Percentiles rank a stretch among this genome's conserved stretches.
Evolutionary conservation across 345 rosid species (phyloP).

Genomic region (Clarkia xantiana): DNA sequence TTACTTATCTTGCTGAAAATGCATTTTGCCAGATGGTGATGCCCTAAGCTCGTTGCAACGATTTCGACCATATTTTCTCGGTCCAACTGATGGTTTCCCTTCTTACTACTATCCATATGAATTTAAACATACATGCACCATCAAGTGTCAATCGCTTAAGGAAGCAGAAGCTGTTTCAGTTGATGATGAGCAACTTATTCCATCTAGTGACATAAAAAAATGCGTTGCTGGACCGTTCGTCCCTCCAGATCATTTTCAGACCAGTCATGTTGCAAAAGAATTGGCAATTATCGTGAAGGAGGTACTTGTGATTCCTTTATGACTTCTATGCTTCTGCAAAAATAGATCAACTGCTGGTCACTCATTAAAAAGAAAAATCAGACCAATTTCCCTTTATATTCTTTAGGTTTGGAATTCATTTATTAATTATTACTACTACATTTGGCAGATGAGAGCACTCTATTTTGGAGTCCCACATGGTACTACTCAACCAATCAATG

Average conservation of each 20-base stretch:
- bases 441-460: constrained; percentile 43
- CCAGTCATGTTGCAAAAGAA: constrained; percentile 28
- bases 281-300: constrained; percentile 41
- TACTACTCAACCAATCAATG: constrained; percentile 8
- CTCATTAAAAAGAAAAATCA: no score
- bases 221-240: constrained; percentile 69
- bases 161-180: constrained; percentile 19
- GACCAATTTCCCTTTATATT: neutral
- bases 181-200: constrained; percentile 27
- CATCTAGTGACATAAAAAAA: constrained; percentile 27
- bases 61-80: constrained; percentile 61
- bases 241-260: constrained; percentile 35
- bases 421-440: constrained; percentile 1
- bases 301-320: constrained; percentile 28
- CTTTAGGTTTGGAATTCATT: neutral
- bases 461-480: constrained; percentile 13
- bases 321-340: neutral
- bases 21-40: constrained; percentile 61
- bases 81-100: constrained; percentile 34
- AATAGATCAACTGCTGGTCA: no score
- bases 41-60: constrained; percentile 44
- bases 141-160: constrained; percentile 27
- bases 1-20: constrained; percentile 6
- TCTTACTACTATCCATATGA: constrained; percentile 44
- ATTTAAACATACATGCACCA: constrained; percentile 53